These are phyloP conservation scores for Backusella parvicylindrica DNA, from an alignment of 192 early-diverging fungal species.

Conservation along the genomic window DNA sequence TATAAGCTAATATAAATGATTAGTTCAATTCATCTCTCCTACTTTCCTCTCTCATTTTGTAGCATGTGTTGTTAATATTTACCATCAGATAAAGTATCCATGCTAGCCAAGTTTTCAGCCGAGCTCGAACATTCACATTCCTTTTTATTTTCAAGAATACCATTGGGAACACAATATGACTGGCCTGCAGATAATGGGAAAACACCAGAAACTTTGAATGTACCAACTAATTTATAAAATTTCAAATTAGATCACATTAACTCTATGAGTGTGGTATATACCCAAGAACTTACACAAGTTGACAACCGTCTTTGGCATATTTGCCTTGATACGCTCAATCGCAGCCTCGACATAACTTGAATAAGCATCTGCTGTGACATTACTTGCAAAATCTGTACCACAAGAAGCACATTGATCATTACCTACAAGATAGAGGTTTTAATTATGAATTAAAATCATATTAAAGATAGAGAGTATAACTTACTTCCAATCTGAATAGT, in stretches of 20 bases:
- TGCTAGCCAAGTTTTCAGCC: not conserved
- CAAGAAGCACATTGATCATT: constrained; percentile 25
- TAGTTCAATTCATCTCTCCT: not conserved
- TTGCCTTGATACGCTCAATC: constrained; percentile 6
- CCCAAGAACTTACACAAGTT: constrained; percentile 17
- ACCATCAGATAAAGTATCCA: constrained; percentile 12
- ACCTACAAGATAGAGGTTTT: not conserved
- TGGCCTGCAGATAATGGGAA: constrained; percentile 1
- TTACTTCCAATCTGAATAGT: constrained; percentile 22
- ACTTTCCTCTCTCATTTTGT: not conserved
- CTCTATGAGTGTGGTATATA: not conserved
- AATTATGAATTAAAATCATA: not conserved
- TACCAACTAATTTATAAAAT: not conserved
- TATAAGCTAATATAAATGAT: constrained; percentile 4
- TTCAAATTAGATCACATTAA: not conserved
- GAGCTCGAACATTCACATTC: not conserved
- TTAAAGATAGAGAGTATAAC: not conserved
- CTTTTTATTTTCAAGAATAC: not conserved
- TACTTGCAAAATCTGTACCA: not conserved
- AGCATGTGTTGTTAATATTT: not conserved
- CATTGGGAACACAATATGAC: constrained; percentile 9
- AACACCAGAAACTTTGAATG: not conserved
- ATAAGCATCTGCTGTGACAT: not conserved
- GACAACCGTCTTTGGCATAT: constrained; percentile 9
- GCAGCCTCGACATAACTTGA: constrained; percentile 13